phyloP scores from a whole-genome alignment of 2,329 filamentous ascomycete genomes.

The Tolypocladium endophyticum region DNA sequence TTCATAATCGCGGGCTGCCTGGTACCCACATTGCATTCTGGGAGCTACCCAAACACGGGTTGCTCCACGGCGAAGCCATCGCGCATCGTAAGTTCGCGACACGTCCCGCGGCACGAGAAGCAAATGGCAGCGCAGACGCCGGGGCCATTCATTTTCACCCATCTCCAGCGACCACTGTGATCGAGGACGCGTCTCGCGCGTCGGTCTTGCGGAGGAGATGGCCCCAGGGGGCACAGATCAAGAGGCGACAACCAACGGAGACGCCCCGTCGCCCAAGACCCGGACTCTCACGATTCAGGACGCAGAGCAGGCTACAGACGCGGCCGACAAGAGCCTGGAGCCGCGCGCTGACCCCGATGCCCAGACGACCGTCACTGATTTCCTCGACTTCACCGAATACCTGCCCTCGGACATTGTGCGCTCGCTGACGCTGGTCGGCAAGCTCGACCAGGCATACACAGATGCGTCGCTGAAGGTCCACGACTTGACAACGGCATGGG shows the following conservation, averaged over 20 bases:
- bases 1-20: not conserved
- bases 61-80: not conserved
- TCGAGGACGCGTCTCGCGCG: not conserved
- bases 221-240: conserved; percentile 14
- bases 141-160: not conserved
- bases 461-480: conserved; percentile 44
- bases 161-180: not conserved
- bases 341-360: conserved; percentile 54
- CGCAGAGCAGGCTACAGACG: conserved; percentile 15
- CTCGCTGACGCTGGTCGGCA: conserved; percentile 53
- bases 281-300: conserved; percentile 14
- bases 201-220: conserved; percentile 8
- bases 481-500: conserved; percentile 47
- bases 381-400: conserved; percentile 61
- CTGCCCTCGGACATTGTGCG: conserved; percentile 56
- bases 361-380: conserved; percentile 59
- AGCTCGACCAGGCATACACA: conserved; percentile 50
- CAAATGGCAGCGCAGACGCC: conserved; percentile 8
- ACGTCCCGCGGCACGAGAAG: not conserved
- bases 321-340: conserved; percentile 31
- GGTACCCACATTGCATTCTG: not conserved
- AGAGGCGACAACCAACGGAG: conserved; percentile 11
- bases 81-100: conserved; percentile 3
- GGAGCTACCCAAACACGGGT: not conserved
- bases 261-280: conserved; percentile 16